Base-by-base conservation (phyloP, 2,329 filamentous ascomycete species). In the Corinectria fuckeliana region DNA sequence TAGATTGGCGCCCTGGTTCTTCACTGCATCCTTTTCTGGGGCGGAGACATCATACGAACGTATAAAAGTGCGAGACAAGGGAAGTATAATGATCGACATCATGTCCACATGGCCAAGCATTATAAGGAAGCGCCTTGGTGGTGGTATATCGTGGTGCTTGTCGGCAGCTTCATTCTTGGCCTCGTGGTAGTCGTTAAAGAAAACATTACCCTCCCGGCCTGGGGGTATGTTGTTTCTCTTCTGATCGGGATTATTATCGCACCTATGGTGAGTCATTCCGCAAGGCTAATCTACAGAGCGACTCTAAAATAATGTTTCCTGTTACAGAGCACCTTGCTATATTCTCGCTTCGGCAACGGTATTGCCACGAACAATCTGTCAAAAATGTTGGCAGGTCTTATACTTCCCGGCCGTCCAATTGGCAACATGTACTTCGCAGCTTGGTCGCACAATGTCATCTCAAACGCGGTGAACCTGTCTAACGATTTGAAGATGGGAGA, bases 351-450 rank as follows among this genome's bases (percentile, higher is more conserved):
- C 38, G 84, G 84, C 9, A 86, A 82, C 44, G 84, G 84, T 11
- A 85, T 86, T 30, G 81, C 82, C 7, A 86, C 83, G 2, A 86
- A 86, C 66, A 84, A 86, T 56, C 58, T 87, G 36, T 85, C 82
- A 18, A 85, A 85, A 63, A 83, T 85, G 82, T 58, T 86, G 47
- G 83, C 78, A 0, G 83, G 83, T 50, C 73, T 84, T 3, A 71
- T 82, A 57, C 63, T 85, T 2, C 83, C 83, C 2, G 80, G 77
- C 2, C 78, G 79, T 1, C 83, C 83, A 0, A 64, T 85, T 4
- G 83, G 81, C 2, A 85, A 85, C 69, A 83, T 85, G 80, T 85
- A 85, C 69, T 85, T 85, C 67, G 81, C 83, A 7, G 80, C 80
- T 10, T 86, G 83, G 83, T 86, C 83, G 1, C 84, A 87, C 71